Conservation (phyloP, 2,329 filamentous ascomycete species). For the Hymenoscyphus linearis region DNA sequence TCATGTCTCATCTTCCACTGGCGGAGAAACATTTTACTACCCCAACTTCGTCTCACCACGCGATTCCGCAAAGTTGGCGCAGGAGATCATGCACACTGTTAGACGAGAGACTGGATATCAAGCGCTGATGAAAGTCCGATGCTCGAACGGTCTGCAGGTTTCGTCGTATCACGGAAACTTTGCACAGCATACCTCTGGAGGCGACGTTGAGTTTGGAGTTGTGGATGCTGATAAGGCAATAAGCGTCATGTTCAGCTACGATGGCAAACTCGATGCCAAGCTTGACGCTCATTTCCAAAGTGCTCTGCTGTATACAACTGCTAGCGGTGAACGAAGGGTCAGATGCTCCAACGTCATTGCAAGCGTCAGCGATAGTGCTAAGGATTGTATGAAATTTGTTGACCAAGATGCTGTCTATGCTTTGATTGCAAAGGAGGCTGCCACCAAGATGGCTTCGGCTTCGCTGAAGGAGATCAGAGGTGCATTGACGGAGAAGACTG, state of each 20-base stretch:
- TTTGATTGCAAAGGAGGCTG: slow-evolving; percentile 88
- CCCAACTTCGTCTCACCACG: slow-evolving; percentile 89
- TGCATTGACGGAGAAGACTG: slow-evolving; percentile 81
- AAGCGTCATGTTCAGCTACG: slow-evolving; percentile 86
- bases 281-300: slow-evolving; percentile 97
- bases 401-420: slow-evolving; percentile 91
- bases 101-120: slow-evolving; percentile 91
- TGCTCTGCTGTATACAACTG: slow-evolving; percentile 89
- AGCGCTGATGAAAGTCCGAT: slow-evolving; percentile 95
- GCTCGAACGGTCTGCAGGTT: slow-evolving; percentile 92
- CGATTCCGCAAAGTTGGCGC: slow-evolving; percentile 75
- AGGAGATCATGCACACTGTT: slow-evolving; percentile 81
- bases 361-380: slow-evolving; percentile 78
- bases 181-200: slow-evolving; percentile 88
- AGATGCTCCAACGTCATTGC: slow-evolving; percentile 92
- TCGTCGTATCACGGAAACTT: slow-evolving; percentile 95
- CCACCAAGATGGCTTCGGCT: slow-evolving; percentile 68
- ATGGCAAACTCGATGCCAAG: slow-evolving; percentile 95
- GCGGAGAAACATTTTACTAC: slow-evolving; percentile 94
- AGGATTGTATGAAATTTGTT: slow-evolving; percentile 84
- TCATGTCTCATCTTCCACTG: slow-evolving; percentile 80
- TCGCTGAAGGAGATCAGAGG: slow-evolving; percentile 83
- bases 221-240: slow-evolving; percentile 93
- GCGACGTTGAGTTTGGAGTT: slow-evolving; percentile 87
- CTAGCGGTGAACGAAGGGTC: slow-evolving; percentile 81